Evolutionary conservation across 768 basidiomycete genomes (phyloP).

Genomic region (Boletus sp.): DNA sequence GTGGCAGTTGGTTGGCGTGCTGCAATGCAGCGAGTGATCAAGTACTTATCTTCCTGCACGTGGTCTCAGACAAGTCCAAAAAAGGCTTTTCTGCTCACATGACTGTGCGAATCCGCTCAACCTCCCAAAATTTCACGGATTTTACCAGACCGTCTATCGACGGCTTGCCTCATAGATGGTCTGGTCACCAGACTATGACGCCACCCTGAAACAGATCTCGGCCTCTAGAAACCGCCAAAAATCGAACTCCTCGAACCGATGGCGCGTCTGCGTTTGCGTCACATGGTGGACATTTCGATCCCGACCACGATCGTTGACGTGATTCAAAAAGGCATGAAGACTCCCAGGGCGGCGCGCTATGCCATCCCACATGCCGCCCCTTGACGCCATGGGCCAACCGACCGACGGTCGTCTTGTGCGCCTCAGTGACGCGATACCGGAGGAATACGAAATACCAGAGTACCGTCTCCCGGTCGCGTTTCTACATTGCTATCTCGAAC

Average conservation of each 20-base stretch:
- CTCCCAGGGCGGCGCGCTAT: conserved; percentile 26
- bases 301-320: not conserved
- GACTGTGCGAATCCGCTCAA: too few species aligned
- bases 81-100: too few species aligned
- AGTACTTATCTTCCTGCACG: too few species aligned
- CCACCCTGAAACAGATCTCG: conserved; percentile 54
- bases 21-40: too few species aligned
- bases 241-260: conserved; percentile 29
- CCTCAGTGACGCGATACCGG: conserved; percentile 53
- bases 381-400: conserved; percentile 25
- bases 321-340: conserved; percentile 30
- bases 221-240: conserved; percentile 50
- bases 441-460: conserved; percentile 54
- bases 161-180: too few species aligned
- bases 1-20: too few species aligned
- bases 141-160: too few species aligned
- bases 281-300: not conserved
- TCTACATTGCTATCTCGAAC: conserved; percentile 22
- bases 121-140: too few species aligned
- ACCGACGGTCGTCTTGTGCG: conserved; percentile 41
- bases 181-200: too few species aligned
- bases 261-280: not conserved
- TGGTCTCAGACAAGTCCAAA: too few species aligned
- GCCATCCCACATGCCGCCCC: conserved; percentile 26
- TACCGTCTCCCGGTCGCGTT: conserved; percentile 35